A percentile compares a stretch with the other conserved stretches of the same genome.
Conservation (phyloP, 768 basidiomycete genomes). For the Boletus rex-veris region DNA sequence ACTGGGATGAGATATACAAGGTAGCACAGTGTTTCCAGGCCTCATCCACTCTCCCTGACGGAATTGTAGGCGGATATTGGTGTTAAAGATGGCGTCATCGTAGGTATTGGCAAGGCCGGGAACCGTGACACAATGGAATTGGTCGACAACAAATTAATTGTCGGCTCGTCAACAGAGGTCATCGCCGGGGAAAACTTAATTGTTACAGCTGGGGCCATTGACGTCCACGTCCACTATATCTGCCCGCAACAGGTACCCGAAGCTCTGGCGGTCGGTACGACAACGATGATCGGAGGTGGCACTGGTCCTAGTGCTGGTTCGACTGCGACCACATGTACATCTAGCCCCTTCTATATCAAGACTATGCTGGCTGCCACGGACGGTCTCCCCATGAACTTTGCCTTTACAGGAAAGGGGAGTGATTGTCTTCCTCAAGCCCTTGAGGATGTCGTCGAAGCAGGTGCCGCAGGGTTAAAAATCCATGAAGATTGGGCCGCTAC, state of each 20-base stretch:
- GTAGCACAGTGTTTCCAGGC: slow-evolving; percentile 33
- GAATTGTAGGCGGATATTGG: slow-evolving; percentile 84
- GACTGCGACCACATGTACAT: slow-evolving; percentile 89
- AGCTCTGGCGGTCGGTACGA: slow-evolving; percentile 78
- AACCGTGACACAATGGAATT: slow-evolving; percentile 91
- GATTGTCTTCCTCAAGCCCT: slow-evolving; percentile 74
- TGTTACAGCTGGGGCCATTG: slow-evolving; percentile 89
- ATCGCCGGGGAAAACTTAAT: slow-evolving; percentile 95
- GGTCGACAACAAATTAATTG: slow-evolving; percentile 66
- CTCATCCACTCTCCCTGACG: slow-evolving; percentile 1
- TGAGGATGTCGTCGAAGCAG: slow-evolving; percentile 78
- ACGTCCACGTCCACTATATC: slow-evolving; percentile 92
- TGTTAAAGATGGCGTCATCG: slow-evolving; percentile 76
- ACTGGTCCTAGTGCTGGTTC: slow-evolving; percentile 91
- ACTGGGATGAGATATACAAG: slow-evolving; percentile 96
- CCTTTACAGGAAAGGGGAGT: slow-evolving; percentile 95
- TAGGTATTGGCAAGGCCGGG: slow-evolving; percentile 93
- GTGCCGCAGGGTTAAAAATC: slow-evolving; percentile 86
- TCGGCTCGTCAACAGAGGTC: slow-evolving; percentile 92
- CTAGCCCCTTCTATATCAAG: slow-evolving; percentile 83
- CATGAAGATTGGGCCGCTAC: slow-evolving; percentile 98
- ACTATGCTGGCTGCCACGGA: slow-evolving; percentile 94
- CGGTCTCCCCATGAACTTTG: slow-evolving; percentile 85
- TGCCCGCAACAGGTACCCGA: slow-evolving; percentile 91
- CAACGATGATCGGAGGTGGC: slow-evolving; percentile 94